phyloP scores from a whole-genome alignment of 78 protist species.

The Dictyostelium purpureum region DNA sequence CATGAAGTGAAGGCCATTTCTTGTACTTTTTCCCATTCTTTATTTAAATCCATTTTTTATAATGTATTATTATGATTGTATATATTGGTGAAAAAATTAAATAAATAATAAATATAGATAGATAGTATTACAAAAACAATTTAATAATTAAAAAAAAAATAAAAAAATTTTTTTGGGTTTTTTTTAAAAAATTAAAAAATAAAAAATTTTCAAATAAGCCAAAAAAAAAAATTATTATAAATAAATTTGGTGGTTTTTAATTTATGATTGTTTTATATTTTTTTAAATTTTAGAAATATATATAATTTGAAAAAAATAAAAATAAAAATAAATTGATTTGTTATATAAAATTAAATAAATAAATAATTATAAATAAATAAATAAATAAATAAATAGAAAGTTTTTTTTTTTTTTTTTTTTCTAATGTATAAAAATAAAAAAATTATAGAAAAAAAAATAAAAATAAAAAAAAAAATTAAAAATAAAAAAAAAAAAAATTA shows the following conservation, averaged over 20 bases:
- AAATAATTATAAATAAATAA: no score
- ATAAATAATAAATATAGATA: background rate
- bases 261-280: background rate
- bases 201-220: background rate
- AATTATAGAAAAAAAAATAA: background rate
- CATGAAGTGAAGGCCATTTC: conserved; percentile 86
- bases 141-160: background rate
- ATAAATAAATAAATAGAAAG: no score
- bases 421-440: background rate
- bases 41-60: conserved; percentile 27
- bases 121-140: background rate
- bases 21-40: conserved; percentile 78
- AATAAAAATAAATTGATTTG: no score
- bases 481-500: background rate
- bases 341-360: no score
- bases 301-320: no score
- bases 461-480: background rate
- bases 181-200: background rate
- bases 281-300: background rate
- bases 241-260: no score
- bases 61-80: background rate
- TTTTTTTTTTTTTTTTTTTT: no score
- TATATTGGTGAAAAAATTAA: background rate
- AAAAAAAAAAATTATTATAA: no score
- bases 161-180: background rate